Base-by-base conservation (phyloP, 306 rosid genomes). In the Sophora flavescens region DNA sequence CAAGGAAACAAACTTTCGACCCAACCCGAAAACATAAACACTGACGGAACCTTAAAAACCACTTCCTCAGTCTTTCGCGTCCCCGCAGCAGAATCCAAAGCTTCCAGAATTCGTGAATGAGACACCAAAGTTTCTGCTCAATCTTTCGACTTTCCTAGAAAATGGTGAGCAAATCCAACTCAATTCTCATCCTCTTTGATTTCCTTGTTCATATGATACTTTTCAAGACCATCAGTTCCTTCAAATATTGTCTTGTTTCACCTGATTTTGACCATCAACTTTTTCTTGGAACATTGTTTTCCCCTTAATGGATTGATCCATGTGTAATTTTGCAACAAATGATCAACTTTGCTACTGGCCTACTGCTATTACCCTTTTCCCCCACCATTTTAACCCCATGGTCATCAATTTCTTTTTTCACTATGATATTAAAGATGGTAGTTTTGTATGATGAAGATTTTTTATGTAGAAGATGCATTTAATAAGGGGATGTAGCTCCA, bases 131-230 rank as follows among this genome's bases (percentile, higher is more conserved):
- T 45, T 64, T 48, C 61, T 38, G 48, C 26, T 58, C 70, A 6
- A 8, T 68, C 38, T 38, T 48, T 35, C 68, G 39, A 67, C 57
- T 60, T 56, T 57, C 44, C 6, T 78, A 41, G 58, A 3, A 30
- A 30, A 86, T 86, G 93, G 93, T 86, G 70, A 83, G 86, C 52
- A 30, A 47, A 7, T 65, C 15, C 22, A 17, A 41, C 6, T 58
- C 28, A 4, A 36, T 41, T 9, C 47, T 41, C 11, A 41, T 8
- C 0, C 3, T 30, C 2, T 2, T 32, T 13, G 2, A 5, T 5
- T 56, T 18, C 5, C 12, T 4, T 17, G 61, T 18, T 56, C 2
- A 1, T 17, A 13, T 56, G 9, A 22, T 2, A 3, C 33, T 7
- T 3, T 56, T 32, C 16, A 12, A 3, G 0, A 30, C 12, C 18